phyloP scores from a whole-genome alignment of 768 basidiomycete species.

The Boletales sp. region DNA sequence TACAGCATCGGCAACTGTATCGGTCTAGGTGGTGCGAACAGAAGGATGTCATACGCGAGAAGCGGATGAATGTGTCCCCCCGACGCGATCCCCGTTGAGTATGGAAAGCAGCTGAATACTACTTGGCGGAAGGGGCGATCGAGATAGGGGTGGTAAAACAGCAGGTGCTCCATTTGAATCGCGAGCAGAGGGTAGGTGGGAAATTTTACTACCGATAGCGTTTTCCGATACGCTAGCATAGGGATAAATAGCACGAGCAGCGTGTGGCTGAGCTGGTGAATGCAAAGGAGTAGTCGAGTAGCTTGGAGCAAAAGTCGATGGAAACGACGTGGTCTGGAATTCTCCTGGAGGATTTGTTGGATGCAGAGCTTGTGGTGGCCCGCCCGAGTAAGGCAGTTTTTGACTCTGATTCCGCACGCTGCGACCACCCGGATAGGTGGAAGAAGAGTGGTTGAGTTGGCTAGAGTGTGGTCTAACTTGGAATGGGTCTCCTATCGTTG shows the following conservation, averaged over 20 bases:
- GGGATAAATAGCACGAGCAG: conserved; percentile 13
- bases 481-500: conserved; percentile 29
- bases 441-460: conserved; percentile 36
- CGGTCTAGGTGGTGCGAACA: conserved; percentile 23
- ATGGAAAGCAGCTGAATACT: conserved; percentile 34
- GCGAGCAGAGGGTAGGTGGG: conserved; percentile 7
- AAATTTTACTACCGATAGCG: conserved; percentile 2
- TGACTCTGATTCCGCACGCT: conserved; percentile 15
- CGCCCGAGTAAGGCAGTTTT: conserved; percentile 8
- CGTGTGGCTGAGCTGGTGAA: conserved; percentile 9
- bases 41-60: conserved; percentile 12
- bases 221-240: conserved; percentile 9
- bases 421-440: conserved; percentile 11
- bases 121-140: conserved; percentile 18
- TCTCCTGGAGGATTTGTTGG: conserved; percentile 6
- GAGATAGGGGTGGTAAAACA: conserved; percentile 11
- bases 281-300: conserved; percentile 16
- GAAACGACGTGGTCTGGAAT: conserved; percentile 8
- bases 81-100: conserved; percentile 28
- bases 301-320: conserved; percentile 15
- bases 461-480: conserved; percentile 49
- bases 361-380: conserved; percentile 1
- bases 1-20: conserved; percentile 15
- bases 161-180: conserved; percentile 12
- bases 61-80: conserved; percentile 4